Evolutionary conservation across 1,139 yeast species (phyloP).

Genomic region (Kazachstania sp.): DNA sequence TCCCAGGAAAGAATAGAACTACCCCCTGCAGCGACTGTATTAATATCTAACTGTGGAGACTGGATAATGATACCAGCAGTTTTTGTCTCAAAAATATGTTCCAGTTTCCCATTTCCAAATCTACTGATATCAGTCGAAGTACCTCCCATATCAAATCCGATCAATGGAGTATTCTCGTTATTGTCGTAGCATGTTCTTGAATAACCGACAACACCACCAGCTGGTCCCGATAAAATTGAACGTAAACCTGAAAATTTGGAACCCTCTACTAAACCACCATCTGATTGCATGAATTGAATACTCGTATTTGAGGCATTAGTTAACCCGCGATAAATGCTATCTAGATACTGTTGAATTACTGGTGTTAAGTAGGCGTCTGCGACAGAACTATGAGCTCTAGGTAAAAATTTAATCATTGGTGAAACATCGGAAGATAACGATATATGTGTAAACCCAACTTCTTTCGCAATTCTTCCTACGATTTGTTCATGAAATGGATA

Average conservation of each 20-base stretch:
- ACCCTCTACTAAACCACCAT: slow-evolving; percentile 50
- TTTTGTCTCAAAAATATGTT: slow-evolving; percentile 48
- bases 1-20: slow-evolving; percentile 46
- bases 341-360: slow-evolving; percentile 52
- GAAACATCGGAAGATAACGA: slow-evolving; percentile 58
- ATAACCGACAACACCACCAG: slow-evolving; percentile 56
- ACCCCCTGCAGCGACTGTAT: slow-evolving; percentile 58
- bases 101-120: slow-evolving; percentile 38
- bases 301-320: slow-evolving; percentile 37
- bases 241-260: slow-evolving; percentile 43
- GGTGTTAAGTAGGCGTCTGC: slow-evolving; percentile 79
- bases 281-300: slow-evolving; percentile 52
- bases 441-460: slow-evolving; percentile 52
- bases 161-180: slow-evolving; percentile 37
- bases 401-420: slow-evolving; percentile 66
- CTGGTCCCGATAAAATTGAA: slow-evolving; percentile 53
- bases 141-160: slow-evolving; percentile 59
- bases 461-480: slow-evolving; percentile 49
- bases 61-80: slow-evolving; percentile 51
- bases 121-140: slow-evolving; percentile 53
- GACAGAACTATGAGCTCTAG: slow-evolving; percentile 63
- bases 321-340: slow-evolving; percentile 54
- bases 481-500: slow-evolving; percentile 55
- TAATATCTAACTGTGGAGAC: slow-evolving; percentile 50
- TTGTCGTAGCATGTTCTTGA: slow-evolving; percentile 44